Base-by-base conservation (phyloP, 2,329 filamentous ascomycete genomes). In the Exophiala spinifera region DNA sequence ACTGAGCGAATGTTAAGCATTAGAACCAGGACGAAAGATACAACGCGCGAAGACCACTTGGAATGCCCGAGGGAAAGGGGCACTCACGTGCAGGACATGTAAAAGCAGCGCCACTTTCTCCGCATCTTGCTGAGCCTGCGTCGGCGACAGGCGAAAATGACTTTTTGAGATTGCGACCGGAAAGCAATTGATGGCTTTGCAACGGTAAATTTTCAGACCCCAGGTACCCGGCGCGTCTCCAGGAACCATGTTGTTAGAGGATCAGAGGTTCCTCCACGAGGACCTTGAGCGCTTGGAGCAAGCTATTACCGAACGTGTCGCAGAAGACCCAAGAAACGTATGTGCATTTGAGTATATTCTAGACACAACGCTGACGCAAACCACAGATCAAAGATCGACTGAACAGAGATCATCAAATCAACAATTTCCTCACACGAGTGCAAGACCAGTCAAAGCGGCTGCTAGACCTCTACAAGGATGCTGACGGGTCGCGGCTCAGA, bases 251-350 rank as follows among this genome's bases (percentile, higher is more conserved):
- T 77, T 95, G 63, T 76, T 96, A 61, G 95, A 99, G 78, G 91
- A 97, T 65, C 88, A 97, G 74, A 84, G 94, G 65, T 91, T 89
- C 67, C 83, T 96, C 65, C 91, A 96, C 66, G 94, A 99, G 82
- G 94, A 99, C 74, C 77, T 99, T 47, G 94, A 99, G 79, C 86
- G 94, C 61, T 82, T 99, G 56, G 94, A 99, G 74, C 90, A 96
- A 71, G 94, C 89, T 50, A 87, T 96, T 66, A 87, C 89, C 51
- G 91, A 97, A 74, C 88, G 91, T 66, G 83, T 95, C 57, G 80
- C 85, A 59, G 90, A 96, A 63, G 91, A 97, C 61, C 91, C 92
- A 43, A 89, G 87, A 73, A 88, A 92, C 71, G 89, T 91, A 76
- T 71, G 85, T 77, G 51, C 53, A 2, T 15, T 15, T 19, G 36